phyloP scores from a whole-genome alignment of 2,329 filamentous ascomycete genomes.

The Bipolaris bicolor region DNA sequence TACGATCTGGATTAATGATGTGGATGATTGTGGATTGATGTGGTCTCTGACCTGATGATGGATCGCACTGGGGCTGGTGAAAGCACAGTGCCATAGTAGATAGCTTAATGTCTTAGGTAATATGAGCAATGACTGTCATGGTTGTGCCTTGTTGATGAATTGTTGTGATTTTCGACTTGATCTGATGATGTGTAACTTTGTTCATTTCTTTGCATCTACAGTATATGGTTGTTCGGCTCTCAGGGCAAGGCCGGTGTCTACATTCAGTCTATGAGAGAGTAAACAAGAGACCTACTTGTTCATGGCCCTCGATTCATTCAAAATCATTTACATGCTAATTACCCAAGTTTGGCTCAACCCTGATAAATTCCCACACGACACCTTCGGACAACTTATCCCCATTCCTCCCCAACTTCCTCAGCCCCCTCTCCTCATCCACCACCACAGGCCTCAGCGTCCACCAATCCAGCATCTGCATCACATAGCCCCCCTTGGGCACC shows the following conservation, averaged over 20 bases:
- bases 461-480: conserved; percentile 24
- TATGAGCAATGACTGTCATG: not conserved
- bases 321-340: not conserved
- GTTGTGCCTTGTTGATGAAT: not conserved
- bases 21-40: conserved; percentile 22
- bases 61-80: conserved; percentile 13
- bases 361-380: conserved; percentile 13
- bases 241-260: no score
- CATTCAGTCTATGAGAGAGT: no score
- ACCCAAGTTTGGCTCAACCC: not conserved
- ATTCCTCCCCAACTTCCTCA: conserved; percentile 11
- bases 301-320: no score
- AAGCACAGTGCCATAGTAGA: conserved; percentile 13
- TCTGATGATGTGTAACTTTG: no score
- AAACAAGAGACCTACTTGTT: no score
- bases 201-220: no score
- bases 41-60: conserved; percentile 29
- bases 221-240: no score
- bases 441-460: conserved; percentile 17
- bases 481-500: conserved; percentile 14
- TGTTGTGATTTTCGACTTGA: not conserved
- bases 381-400: conserved; percentile 16
- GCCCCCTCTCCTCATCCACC: conserved; percentile 5
- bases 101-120: conserved; percentile 6
- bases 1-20: conserved; percentile 22